Evolutionary conservation across 192 early-diverging fungal species (phyloP).

Genomic region (Spizellomyces punctatus): DNA sequence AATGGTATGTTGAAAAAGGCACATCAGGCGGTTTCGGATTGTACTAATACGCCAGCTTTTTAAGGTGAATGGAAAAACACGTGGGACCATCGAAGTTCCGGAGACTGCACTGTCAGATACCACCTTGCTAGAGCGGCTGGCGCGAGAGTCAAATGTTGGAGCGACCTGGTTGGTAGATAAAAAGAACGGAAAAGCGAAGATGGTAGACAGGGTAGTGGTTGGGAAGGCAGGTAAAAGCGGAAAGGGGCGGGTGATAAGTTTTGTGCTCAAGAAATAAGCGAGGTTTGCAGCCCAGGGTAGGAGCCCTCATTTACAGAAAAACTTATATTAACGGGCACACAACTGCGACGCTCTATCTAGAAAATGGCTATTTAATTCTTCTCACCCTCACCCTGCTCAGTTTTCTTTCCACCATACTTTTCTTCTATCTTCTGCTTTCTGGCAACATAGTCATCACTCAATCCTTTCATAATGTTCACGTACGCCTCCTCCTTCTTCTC

Average conservation of each 20-base stretch:
- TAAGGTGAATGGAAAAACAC: constrained; percentile 78
- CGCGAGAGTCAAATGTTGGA: constrained; percentile 19
- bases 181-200: constrained; percentile 37
- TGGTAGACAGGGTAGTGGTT: constrained; percentile 64
- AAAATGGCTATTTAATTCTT: no score
- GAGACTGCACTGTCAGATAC: constrained; percentile 34
- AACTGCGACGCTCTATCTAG: no score
- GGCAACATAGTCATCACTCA: constrained; percentile 46
- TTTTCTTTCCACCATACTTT: constrained; percentile 18
- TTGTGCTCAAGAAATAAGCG: constrained; percentile 45
- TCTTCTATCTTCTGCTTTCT: constrained; percentile 27
- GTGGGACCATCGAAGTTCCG: constrained; percentile 62
- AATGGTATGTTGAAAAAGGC: constrained; percentile 23
- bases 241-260: constrained; percentile 66
- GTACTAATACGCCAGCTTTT: neutral
- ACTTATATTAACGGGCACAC: no score
- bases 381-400: no score
- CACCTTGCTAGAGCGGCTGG: constrained; percentile 43
- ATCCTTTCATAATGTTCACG: constrained; percentile 41
- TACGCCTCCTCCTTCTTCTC: constrained; percentile 47
- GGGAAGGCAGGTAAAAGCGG: constrained; percentile 62
- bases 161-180: constrained; percentile 31
- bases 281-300: no score
- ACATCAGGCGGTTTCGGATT: neutral
- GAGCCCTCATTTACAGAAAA: no score